Evolutionary conservation across 306 rosid species (phyloP), one percentile per base, ranked within the genome.

Genomic region (Vigna reflexopilosa): DNA sequence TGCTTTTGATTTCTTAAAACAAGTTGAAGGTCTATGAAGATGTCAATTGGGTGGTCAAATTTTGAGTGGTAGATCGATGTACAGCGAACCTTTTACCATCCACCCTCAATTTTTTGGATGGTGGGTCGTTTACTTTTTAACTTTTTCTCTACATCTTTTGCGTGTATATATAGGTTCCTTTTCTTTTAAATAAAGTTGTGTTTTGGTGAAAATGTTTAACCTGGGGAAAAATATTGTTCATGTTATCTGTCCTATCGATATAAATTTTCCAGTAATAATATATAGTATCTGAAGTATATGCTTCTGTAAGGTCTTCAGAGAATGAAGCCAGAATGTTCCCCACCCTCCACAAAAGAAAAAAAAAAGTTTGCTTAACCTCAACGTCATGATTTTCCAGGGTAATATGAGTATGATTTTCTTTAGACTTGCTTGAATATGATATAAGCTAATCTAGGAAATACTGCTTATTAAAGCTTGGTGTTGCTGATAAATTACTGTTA

Each of bases 321-420:
- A 65, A 62, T 68, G 62, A 64, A 72, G 40, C 67, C 34, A 77
- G 79, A 55, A 55, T 77, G 44, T 48, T 63, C 63, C 78, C 52
- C 72, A 19, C n/a, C 47, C 55, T 6, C 5, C 51, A 65, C 62
- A 76, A 20, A 44, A 70, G 26, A 19, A 34, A 30, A 65, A 71
- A 17, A 6, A 42, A 67, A 16, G 68, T 20, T 73, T 73, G 86
- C 83, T 78, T 83, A 73, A 30, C 63, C 72, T 38, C 80, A 83
- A 83, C 83, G 83, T 80, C 78, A 58, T 48, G 71, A 42, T 66
- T 66, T 66, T 66, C 52, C 44, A 17, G 16, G 50, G 52, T 42
- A 66, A 66, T 66, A 40, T 1, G 15, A 45, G 38, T 45, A 67
- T 11, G 24, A 22, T 20, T 40, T 67, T 67, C 72, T 22, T 20